Evolutionary conservation across 768 basidiomycete genomes (phyloP), one percentile per base, ranked within the genome.

Genomic region (Suillus spraguei): DNA sequence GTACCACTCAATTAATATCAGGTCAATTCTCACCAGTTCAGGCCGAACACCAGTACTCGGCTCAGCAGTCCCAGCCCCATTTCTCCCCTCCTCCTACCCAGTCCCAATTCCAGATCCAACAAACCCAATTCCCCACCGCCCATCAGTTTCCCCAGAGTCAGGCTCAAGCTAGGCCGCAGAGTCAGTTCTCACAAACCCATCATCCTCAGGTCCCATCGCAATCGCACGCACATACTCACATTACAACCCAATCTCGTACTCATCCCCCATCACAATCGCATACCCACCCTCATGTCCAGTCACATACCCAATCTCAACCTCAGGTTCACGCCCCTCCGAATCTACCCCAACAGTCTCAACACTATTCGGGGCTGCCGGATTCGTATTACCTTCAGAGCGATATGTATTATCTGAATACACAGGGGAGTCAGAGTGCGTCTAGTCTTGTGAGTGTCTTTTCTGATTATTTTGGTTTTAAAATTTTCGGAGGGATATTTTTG

Each of bases 121-220:
- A 60, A 42, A 63, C 68, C 46, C 44, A 53, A 50, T 32, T 62
- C 52, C 52, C 63, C 54, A 36, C 42, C 52, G 1, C 62, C 64
- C 14, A 53, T 56, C 14, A 75, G 67, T 64, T 72, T 75, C 44
- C 78, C 74, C 66, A 71, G 77, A 44, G 52, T 58, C 59, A 74
- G 68, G 50, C 11, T 24, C 61, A 60, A 10, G 24, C 28, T 2
- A 39, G 58, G 28, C 59, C 41, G 22, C 49, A 24, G 50, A 65
- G 58, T 10, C 69, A 64, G 20, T 52, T 56, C 5, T 7, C 33
- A 11, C 60, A 50, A 28, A 1, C 47, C 47, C 47, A 49, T 24
- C 47, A 49, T 49, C 6, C 22, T 33, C 65, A 41, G 67, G 41
- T 3, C 41, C 64, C 59, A 16, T 24, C 55, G 41, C 66, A 42